Base-by-base conservation (phyloP, 148 eudicot genomes). In the Vaccinium corymbosum region DNA sequence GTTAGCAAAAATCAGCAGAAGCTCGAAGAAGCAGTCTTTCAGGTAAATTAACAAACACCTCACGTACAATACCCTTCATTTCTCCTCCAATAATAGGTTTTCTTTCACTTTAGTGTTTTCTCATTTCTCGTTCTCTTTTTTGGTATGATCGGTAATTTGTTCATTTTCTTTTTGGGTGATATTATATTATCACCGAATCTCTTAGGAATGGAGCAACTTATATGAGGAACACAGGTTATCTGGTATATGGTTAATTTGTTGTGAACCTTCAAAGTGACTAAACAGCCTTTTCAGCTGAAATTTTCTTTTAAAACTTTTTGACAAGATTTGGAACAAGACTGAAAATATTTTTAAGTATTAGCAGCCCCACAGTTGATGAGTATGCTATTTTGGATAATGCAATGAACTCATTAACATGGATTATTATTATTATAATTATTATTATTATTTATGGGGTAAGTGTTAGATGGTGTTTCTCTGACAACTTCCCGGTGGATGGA, bases 21-120 rank as follows among this genome's bases (percentile, higher is more conserved):
- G 42, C 52, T 77, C 42, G 29, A 51, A 51, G 29, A 51, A 51
- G 9, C 80, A 35, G 35, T 51, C 80, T 77, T 62, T 80, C 82
- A 46, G 74, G 52, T 61, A 62, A 59, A 61, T 8, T 61, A 35
- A 62, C 73, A 22, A 80, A 61, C 73, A 13, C 70, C 55, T 61
- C 38, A 22, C 1, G 7, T 25, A 15, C 7, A 42, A 46, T 1
- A 25, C 38, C 38, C 9, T 46, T 14, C 56, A 51, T 5, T 80
- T 80, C 27, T 27, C 50, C 27, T 42, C 16, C 46, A 80, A 22
- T 10, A 35, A 35, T 57, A 11, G 50, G 17, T 11, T 38, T 57
- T 16, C 17, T 9, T 42, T 75, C 46, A 3, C 46, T 42, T 42
- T 42, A 42, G 7, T 42, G 46, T 42, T 42, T 42, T 42, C 6